A percentile compares a stretch with the other conserved stretches of the same genome.
Conservation (phyloP, 805 yeast species). For the Kazachstania martiniae region DNA sequence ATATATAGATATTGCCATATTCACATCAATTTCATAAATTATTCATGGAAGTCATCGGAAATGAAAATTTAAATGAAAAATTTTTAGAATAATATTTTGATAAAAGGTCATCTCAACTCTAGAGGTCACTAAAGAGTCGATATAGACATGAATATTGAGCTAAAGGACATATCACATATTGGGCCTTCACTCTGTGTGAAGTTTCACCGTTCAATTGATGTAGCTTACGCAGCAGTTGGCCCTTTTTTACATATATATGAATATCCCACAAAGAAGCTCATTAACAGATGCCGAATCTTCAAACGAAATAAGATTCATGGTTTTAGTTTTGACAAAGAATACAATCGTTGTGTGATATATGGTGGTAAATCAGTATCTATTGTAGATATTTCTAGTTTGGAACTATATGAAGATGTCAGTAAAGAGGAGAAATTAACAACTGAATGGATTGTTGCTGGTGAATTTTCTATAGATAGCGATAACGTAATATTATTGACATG, state of each 20-base stretch:
- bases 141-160: conserved; percentile 17
- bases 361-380: conserved; percentile 67
- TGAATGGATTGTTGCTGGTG: conserved; percentile 73
- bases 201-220: conserved; percentile 20
- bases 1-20: conserved; percentile 6
- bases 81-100: too few relatives aligned
- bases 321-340: conserved; percentile 34
- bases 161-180: conserved; percentile 24
- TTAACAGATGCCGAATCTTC: conserved; percentile 40
- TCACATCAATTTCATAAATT: conserved; percentile 31
- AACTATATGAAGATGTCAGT: conserved; percentile 3
- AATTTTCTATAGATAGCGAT: conserved; percentile 33
- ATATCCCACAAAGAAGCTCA: conserved; percentile 29
- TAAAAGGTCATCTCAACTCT: too few relatives aligned
- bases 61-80: too few relatives aligned
- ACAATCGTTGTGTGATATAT: conserved; percentile 32
- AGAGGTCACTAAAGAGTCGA: conserved; percentile 6
- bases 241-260: conserved; percentile 49
- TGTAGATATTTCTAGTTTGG: conserved; percentile 24
- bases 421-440: conserved; percentile 41
- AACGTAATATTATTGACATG: conserved; percentile 56
- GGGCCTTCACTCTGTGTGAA: conserved; percentile 68
- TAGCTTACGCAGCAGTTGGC: conserved; percentile 57
- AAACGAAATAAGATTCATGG: conserved; percentile 75
- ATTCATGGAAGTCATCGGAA: too few relatives aligned